These are phyloP conservation scores for Cytospora chrysosperma DNA, from an alignment of 2,329 filamentous ascomycete genomes.

Conservation along the genomic window DNA sequence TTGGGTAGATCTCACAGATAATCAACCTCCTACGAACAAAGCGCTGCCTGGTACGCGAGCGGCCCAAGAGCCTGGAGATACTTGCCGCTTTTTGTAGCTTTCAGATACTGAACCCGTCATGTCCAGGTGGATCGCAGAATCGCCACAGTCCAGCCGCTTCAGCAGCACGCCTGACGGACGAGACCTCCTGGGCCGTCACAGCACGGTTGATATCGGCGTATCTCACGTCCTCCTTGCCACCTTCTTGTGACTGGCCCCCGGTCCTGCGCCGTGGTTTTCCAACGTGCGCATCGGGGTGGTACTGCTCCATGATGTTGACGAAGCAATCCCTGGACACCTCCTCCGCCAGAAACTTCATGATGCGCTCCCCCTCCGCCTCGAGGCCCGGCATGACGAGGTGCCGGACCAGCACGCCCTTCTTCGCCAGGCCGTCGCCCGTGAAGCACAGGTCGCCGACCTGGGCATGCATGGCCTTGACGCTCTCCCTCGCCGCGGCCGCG, in stretches of 20 bases:
- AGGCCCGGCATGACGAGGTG: slow-evolving; percentile 85
- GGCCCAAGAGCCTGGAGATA: neutral
- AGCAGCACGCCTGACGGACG: slow-evolving; percentile 64
- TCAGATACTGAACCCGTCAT: slow-evolving; percentile 52
- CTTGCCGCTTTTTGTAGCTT: no score
- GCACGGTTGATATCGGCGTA: slow-evolving; percentile 80
- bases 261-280: slow-evolving; percentile 59
- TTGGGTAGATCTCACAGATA: neutral
- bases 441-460: slow-evolving; percentile 85
- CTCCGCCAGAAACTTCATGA: slow-evolving; percentile 73
- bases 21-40: neutral
- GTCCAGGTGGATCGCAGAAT: slow-evolving; percentile 64
- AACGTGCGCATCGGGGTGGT: slow-evolving; percentile 76
- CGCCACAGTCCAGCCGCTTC: slow-evolving; percentile 73
- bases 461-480: slow-evolving; percentile 74
- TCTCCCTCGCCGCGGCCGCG: slow-evolving; percentile 68
- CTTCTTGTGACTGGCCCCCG: slow-evolving; percentile 29
- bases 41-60: neutral
- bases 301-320: slow-evolving; percentile 88
- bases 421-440: slow-evolving; percentile 76
- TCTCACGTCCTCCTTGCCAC: slow-evolving; percentile 48
- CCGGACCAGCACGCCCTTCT: slow-evolving; percentile 70
- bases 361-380: slow-evolving; percentile 69
- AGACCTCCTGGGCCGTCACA: slow-evolving; percentile 63
- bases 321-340: slow-evolving; percentile 74